Evolutionary conservation across 805 yeast species (phyloP).

Genomic region (Starmerella sirachaensis): DNA sequence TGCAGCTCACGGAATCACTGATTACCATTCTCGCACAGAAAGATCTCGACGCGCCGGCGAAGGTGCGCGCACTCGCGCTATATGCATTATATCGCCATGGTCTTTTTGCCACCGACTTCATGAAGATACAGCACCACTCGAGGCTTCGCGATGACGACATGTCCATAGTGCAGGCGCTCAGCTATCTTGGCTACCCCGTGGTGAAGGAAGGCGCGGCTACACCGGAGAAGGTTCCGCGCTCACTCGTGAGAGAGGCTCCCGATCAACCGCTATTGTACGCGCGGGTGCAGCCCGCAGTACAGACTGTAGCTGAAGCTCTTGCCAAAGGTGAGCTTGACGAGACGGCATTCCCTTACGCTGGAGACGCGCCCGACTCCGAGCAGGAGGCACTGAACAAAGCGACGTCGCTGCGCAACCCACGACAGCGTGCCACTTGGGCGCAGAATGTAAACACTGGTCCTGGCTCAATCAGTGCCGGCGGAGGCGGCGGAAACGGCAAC

Average conservation of each 20-base stretch:
- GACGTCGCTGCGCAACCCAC: conserved; percentile 53
- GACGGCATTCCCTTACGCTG: conserved; percentile 55
- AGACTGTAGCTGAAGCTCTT: conserved; percentile 43
- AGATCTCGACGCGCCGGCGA: conserved; percentile 34
- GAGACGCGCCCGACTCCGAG: conserved; percentile 34
- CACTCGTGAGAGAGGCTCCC: conserved; percentile 17
- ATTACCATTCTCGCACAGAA: conserved; percentile 44
- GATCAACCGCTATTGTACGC: conserved; percentile 39
- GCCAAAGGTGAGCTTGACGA: conserved; percentile 42
- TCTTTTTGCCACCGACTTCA: conserved; percentile 56
- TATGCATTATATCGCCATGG: conserved; percentile 68
- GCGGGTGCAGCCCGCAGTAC: conserved; percentile 59
- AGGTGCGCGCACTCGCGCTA: conserved; percentile 57
- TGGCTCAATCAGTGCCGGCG: not conserved
- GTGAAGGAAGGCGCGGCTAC: conserved; percentile 6
- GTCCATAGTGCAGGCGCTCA: conserved; percentile 46
- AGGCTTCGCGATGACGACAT: conserved; percentile 35
- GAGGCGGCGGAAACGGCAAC: not conserved
- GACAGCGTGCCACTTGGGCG: conserved; percentile 71
- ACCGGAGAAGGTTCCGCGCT: conserved; percentile 7
- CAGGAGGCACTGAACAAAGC: conserved; percentile 31
- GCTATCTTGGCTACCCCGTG: conserved; percentile 39
- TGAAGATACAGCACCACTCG: conserved; percentile 51
- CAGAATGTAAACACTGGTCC: conserved; percentile 27
- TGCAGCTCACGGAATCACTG: conserved; percentile 35